phyloP scores from a whole-genome alignment of 192 early-diverging fungal genomes.

The Rhizoclosmatium globosum region DNA sequence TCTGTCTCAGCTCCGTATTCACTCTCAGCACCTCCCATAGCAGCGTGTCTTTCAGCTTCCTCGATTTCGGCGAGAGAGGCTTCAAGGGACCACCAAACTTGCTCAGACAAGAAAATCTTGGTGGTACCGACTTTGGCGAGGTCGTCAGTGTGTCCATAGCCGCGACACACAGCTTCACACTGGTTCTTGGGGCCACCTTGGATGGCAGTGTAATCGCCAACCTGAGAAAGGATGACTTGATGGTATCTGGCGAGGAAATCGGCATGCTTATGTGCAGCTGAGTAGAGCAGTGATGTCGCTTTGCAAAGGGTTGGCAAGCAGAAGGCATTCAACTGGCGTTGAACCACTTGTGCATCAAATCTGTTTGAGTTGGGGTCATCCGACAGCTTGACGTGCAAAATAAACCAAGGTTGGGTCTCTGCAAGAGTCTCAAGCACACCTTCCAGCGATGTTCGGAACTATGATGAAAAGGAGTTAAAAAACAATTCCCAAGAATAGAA shows the following conservation, averaged over 20 bases:
- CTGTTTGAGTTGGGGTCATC: constrained; percentile 54
- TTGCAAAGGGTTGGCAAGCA: constrained; percentile 74
- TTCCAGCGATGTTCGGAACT: constrained; percentile 65
- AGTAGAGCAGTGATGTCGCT: constrained; percentile 75
- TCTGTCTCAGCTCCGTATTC: constrained; percentile 35
- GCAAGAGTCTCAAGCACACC: constrained; percentile 79
- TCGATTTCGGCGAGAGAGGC: constrained; percentile 77
- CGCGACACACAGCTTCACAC: constrained; percentile 40
- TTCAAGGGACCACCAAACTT: constrained; percentile 85
- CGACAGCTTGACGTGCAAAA: constrained; percentile 76
- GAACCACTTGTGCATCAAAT: constrained; percentile 74
- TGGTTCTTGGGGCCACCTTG: constrained; percentile 32
- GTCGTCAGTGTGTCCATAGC: constrained; percentile 34
- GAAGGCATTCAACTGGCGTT: constrained; percentile 74
- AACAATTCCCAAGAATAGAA: not conserved
- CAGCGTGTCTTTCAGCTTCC: constrained; percentile 52
- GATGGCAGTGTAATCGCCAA: constrained; percentile 2
- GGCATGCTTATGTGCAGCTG: constrained; percentile 73
- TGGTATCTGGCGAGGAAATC: constrained; percentile 84
- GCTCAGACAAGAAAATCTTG: constrained; percentile 78
- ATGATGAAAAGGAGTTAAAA: not conserved
- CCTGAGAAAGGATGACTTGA: constrained; percentile 29
- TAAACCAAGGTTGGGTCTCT: constrained; percentile 83
- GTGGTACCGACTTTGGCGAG: constrained; percentile 49
- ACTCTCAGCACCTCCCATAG: constrained; percentile 8